phyloP scores from a whole-genome alignment of 2,329 filamentous ascomycete species.

The Neonectria punicea region DNA sequence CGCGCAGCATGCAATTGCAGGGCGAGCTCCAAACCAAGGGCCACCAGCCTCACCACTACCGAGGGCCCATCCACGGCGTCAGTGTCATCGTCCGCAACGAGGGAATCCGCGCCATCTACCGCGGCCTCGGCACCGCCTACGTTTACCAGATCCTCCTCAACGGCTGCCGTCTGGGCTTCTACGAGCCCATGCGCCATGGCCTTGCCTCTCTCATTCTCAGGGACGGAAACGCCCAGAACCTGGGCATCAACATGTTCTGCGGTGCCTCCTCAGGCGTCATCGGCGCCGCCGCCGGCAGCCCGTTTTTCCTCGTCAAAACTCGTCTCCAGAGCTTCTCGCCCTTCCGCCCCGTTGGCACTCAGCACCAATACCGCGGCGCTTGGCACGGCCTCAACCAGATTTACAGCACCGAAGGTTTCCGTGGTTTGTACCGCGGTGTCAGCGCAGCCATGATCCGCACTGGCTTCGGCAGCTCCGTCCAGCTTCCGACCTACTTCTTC shows the following conservation, averaged over 20 bases:
- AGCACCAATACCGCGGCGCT: constrained; percentile 90
- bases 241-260: constrained; percentile 92
- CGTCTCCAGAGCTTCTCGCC: constrained; percentile 93
- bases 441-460: constrained; percentile 95
- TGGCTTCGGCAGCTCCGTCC: constrained; percentile 94
- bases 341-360: constrained; percentile 94
- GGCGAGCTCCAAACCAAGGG: constrained; percentile 91
- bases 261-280: constrained; percentile 90
- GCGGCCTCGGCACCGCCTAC: constrained; percentile 91
- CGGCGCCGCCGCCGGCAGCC: constrained; percentile 90
- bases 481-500: constrained; percentile 98
- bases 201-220: constrained; percentile 77
- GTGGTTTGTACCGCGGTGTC: constrained; percentile 89
- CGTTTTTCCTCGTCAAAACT: constrained; percentile 98
- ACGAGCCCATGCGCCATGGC: constrained; percentile 87
- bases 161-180: constrained; percentile 95
- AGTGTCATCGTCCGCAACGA: constrained; percentile 92
- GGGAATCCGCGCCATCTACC: constrained; percentile 84
- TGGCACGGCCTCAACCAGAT: constrained; percentile 85
- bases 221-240: constrained; percentile 80
- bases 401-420: constrained; percentile 78
- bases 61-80: constrained; percentile 90
- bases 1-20: constrained; percentile 85
- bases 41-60: constrained; percentile 88
- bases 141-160: constrained; percentile 97